These are phyloP conservation scores for Colletotrichum eleusines DNA, from an alignment of 2,329 filamentous ascomycete genomes.

Conservation along the genomic window DNA sequence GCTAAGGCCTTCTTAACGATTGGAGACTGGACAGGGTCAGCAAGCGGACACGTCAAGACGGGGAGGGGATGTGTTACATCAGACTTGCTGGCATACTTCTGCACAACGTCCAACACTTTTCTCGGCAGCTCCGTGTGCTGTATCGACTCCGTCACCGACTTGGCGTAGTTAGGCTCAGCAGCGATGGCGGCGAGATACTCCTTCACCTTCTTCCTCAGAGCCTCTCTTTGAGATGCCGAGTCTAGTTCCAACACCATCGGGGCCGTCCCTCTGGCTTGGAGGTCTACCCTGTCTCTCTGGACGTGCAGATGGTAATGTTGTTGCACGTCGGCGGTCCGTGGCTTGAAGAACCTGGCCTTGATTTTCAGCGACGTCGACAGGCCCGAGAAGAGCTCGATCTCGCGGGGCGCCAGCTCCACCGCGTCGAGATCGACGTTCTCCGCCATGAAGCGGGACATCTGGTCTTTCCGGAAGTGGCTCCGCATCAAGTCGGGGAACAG, in stretches of 20 bases:
- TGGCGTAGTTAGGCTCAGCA: conserved; percentile 60
- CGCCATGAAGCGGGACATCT: conserved; percentile 60
- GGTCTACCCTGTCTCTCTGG: conserved; percentile 53
- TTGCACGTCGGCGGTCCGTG: conserved; percentile 60
- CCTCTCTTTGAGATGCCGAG: conserved; percentile 56
- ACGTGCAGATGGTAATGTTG: conserved; percentile 64
- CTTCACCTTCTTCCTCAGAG: conserved; percentile 59
- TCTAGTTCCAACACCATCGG: conserved; percentile 65
- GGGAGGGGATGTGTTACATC: conserved; percentile 51
- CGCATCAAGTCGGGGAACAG: conserved; percentile 67
- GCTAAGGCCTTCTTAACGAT: conserved; percentile 66
- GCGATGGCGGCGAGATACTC: conserved; percentile 64
- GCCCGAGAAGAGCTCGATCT: conserved; percentile 64
- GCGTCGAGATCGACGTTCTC: conserved; percentile 63
- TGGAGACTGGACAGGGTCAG: conserved; percentile 50
- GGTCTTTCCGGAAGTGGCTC: conserved; percentile 62
- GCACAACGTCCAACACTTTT: conserved; percentile 61
- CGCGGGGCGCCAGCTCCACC: conserved; percentile 51
- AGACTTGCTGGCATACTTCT: conserved; percentile 60
- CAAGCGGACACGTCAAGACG: background rate
- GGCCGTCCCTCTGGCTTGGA: conserved; percentile 58
- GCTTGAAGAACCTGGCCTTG: conserved; percentile 64
- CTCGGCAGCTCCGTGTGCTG: conserved; percentile 59
- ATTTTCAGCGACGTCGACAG: conserved; percentile 62
- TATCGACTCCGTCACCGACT: conserved; percentile 63